Percentiles rank a stretch among this genome's conserved stretches.
phyloP scores from a whole-genome alignment of 441 rosid species.

The Eruca vesicaria region DNA sequence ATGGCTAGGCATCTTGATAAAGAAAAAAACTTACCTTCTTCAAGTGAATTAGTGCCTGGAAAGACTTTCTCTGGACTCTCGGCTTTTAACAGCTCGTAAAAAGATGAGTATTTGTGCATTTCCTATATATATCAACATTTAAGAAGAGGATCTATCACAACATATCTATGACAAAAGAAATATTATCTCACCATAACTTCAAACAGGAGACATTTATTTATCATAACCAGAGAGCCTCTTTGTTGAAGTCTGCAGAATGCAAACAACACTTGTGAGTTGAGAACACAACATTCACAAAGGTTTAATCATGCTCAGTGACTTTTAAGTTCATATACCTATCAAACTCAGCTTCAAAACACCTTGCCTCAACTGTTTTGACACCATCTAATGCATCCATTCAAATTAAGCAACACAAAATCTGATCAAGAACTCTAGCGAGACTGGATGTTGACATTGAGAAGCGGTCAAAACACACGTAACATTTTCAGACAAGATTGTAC shows the following conservation, averaged over 20 bases:
- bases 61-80: constrained; percentile 62
- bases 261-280: constrained; percentile 35
- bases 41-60: constrained; percentile 55
- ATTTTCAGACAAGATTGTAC: constrained; percentile 29
- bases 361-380: constrained; percentile 63
- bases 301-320: neutral
- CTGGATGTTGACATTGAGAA: neutral
- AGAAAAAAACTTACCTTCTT: constrained; percentile 55
- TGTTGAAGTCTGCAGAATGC: constrained; percentile 44
- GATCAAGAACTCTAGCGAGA: constrained; percentile 5
- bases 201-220: constrained; percentile 62
- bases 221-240: constrained; percentile 52
- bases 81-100: constrained; percentile 58
- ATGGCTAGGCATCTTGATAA: neutral
- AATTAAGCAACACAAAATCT: neutral
- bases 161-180: neutral
- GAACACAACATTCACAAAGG: neutral
- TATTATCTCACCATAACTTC: constrained; percentile 60
- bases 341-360: constrained; percentile 52
- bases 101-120: constrained; percentile 46
- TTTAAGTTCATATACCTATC: constrained; percentile 42
- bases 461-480: neutral
- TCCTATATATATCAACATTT: constrained; percentile 44
- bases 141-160: neutral
- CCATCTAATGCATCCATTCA: constrained; percentile 52